Conservation (phyloP, 2,329 filamentous ascomycete species). For the Alternaria solani region DNA sequence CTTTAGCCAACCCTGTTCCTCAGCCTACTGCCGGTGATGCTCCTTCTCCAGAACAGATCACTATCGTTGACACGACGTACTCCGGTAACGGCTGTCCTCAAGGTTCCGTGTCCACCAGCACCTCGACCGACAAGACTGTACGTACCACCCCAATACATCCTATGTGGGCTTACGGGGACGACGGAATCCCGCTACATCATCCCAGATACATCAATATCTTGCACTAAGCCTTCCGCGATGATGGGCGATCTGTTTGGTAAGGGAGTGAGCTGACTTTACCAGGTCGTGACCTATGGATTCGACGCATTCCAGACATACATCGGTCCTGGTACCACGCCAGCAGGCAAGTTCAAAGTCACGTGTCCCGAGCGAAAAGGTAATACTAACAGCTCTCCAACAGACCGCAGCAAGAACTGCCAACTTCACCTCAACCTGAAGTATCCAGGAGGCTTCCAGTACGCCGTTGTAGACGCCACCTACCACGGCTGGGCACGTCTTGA, state of each 20-base stretch:
- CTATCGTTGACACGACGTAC: slow-evolving; percentile 42
- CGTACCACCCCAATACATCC: slow-evolving; percentile 12
- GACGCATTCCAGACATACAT: slow-evolving; percentile 48
- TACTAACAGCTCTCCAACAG: slow-evolving; percentile 16
- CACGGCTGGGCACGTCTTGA: slow-evolving; percentile 49
- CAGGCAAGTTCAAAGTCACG: neutral
- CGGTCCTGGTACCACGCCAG: slow-evolving; percentile 34
- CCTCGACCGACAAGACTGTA: slow-evolving; percentile 45
- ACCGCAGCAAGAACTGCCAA: slow-evolving; percentile 50
- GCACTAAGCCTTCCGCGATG: neutral
- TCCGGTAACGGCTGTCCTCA: slow-evolving; percentile 48
- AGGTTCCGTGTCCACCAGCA: slow-evolving; percentile 44
- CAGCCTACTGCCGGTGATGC: slow-evolving; percentile 21
- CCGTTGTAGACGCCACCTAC: slow-evolving; percentile 48
- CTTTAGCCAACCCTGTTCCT: slow-evolving; percentile 37
- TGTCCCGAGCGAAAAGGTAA: neutral
- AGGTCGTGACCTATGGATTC: slow-evolving; percentile 48
- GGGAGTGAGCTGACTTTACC: neutral
- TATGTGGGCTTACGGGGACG: slow-evolving; percentile 2
- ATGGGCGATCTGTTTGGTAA: slow-evolving; percentile 3
- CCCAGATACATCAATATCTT: slow-evolving; percentile 2
- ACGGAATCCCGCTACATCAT: slow-evolving; percentile 2
- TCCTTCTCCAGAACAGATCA: slow-evolving; percentile 37
- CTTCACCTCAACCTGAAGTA: slow-evolving; percentile 48
- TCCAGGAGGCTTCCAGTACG: slow-evolving; percentile 51